A percentile compares a stretch with the other conserved stretches of the same genome.
These are phyloP conservation scores for Mycosarcoma maydis DNA, from an alignment of 1,284 basidiomycete genomes.

Conservation along the genomic window DNA sequence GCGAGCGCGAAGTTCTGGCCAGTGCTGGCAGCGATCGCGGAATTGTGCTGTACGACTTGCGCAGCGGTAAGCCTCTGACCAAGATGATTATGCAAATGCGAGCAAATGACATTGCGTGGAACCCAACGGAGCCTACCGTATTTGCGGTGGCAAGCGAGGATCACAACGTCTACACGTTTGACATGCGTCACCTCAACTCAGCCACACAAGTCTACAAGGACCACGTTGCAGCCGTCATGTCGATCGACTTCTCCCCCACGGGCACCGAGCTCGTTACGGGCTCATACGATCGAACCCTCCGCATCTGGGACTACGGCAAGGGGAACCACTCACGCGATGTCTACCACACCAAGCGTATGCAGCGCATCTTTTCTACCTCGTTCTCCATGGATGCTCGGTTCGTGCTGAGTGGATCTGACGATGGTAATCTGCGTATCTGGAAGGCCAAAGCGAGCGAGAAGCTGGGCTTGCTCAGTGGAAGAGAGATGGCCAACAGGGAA, in stretches of 20 bases:
- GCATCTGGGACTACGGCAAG: conserved; percentile 89
- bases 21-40: conserved; percentile 93
- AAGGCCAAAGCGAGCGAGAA: conserved; percentile 93
- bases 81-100: conserved; percentile 82
- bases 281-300: conserved; percentile 92
- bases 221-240: conserved; percentile 88
- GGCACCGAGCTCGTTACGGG: conserved; percentile 96
- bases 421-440: conserved; percentile 97
- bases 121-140: conserved; percentile 90
- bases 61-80: conserved; percentile 92
- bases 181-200: conserved; percentile 83
- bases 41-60: conserved; percentile 93
- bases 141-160: conserved; percentile 95
- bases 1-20: conserved; percentile 90
- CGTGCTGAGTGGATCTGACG: conserved; percentile 92
- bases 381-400: conserved; percentile 93
- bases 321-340: conserved; percentile 83
- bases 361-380: conserved; percentile 73
- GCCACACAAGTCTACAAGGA: conserved; percentile 97
- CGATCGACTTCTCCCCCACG: conserved; percentile 74
- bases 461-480: conserved; percentile 87
- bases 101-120: conserved; percentile 89
- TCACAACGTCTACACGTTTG: conserved; percentile 98
- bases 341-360: conserved; percentile 99
- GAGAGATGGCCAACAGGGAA: conserved; percentile 90